Conservation (phyloP, 2,329 filamentous ascomycete genomes). For the Scleromitrula shiraiana region DNA sequence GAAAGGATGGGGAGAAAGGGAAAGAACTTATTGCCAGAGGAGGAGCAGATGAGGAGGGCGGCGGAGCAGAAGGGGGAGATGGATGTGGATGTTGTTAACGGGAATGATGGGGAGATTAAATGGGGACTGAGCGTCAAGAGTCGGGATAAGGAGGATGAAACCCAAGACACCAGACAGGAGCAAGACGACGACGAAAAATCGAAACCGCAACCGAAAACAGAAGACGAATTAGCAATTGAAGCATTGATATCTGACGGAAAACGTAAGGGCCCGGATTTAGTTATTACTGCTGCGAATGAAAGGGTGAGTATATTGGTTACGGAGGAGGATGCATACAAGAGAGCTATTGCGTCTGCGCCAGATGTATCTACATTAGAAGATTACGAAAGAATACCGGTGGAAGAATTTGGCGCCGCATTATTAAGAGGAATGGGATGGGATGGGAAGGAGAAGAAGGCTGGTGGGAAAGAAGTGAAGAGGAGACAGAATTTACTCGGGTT, state of each 20-base stretch:
- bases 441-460: conserved; percentile 46
- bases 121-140: conserved; percentile 43
- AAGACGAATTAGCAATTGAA: conserved; percentile 59
- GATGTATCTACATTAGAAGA: conserved; percentile 71
- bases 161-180: conserved; percentile 8
- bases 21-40: conserved; percentile 49
- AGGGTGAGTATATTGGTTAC: conserved; percentile 30
- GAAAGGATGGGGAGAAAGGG: conserved; percentile 23
- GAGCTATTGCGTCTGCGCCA: conserved; percentile 64
- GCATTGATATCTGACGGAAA: conserved; percentile 52
- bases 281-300: conserved; percentile 38
- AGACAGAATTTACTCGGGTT: conserved; percentile 79
- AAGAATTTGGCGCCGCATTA: conserved; percentile 87
- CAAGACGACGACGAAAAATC: conserved; percentile 23
- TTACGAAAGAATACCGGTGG: conserved; percentile 83
- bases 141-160: conserved; percentile 20
- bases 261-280: conserved; percentile 38
- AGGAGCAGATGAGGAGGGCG: conserved; percentile 41
- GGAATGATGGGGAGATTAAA: conserved; percentile 29
- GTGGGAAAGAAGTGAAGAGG: conserved; percentile 57
- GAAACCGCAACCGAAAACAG: conserved; percentile 31
- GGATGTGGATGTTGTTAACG: conserved; percentile 34
- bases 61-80: conserved; percentile 26
- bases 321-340: conserved; percentile 61
- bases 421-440: conserved; percentile 96